phyloP scores from a whole-genome alignment of 2,329 filamentous ascomycete species.

The Diaporthe sp. region DNA sequence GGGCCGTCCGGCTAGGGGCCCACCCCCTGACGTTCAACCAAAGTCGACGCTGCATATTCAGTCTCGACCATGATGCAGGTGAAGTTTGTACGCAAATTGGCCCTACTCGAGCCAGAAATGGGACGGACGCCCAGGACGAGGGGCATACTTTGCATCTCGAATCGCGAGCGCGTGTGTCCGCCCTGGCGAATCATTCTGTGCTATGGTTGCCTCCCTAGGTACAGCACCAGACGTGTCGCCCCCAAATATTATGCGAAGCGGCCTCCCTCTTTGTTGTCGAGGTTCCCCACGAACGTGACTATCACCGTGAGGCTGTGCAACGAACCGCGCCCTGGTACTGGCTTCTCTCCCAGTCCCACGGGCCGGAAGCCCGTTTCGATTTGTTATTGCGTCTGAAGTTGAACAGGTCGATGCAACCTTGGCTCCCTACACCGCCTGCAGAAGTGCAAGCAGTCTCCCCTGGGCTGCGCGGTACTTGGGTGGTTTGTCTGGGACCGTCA shows the following conservation, averaged over 20 bases:
- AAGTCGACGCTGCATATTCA: constrained; percentile 8
- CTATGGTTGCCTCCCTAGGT: not conserved
- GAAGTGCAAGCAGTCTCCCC: not conserved
- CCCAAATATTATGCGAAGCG: not conserved
- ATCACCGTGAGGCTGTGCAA: constrained; percentile 21
- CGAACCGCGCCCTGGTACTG: constrained; percentile 4
- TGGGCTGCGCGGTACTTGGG: not conserved
- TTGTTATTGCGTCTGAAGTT: constrained; percentile 31
- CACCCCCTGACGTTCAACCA: constrained; percentile 25
- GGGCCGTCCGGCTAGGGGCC: not conserved
- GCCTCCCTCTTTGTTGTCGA: not conserved
- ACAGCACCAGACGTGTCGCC: not conserved
- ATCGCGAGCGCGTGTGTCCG: not conserved
- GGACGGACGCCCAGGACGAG: not conserved
- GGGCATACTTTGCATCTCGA: not conserved
- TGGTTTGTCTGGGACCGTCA: not conserved
- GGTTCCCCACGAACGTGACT: constrained; percentile 4
- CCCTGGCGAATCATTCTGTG: not conserved
- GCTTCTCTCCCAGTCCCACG: not conserved
- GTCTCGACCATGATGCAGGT: constrained; percentile 13
- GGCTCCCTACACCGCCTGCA: constrained; percentile 24
- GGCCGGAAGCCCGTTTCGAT: constrained; percentile 18
- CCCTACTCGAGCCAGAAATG: not conserved
- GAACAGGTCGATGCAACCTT: constrained; percentile 19
- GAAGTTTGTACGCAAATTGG: not conserved